Evolutionary conservation across 176 grass and related monocot genomes (phyloP).

Genomic region (sorghum (Sorghum bicolor)): DNA sequence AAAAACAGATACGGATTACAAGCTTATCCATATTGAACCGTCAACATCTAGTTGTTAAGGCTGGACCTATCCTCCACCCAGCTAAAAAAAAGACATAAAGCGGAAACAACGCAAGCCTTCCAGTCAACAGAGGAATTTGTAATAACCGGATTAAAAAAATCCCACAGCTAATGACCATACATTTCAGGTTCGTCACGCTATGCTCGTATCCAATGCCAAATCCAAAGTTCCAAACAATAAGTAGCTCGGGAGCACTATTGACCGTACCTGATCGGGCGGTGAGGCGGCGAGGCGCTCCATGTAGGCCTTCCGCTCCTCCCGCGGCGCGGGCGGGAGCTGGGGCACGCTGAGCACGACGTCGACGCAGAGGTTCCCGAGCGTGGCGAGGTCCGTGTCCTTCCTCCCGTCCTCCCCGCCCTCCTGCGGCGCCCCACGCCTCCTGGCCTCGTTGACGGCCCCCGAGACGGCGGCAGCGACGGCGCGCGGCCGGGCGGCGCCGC

Average conservation of each 20-base stretch:
- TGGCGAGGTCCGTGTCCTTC: constrained; percentile 71
- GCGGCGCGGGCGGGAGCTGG: constrained; percentile 56
- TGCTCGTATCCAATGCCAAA: neutral
- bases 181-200: neutral
- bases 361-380: constrained; percentile 86
- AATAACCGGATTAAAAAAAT: neutral
- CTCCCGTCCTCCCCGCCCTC: neutral
- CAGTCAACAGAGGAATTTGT: neutral
- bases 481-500: neutral
- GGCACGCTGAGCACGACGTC: constrained; percentile 86
- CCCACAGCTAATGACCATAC: neutral
- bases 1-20: neutral
- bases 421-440: neutral
- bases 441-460: constrained; percentile 38
- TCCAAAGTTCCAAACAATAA: neutral
- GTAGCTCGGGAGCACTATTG: neutral
- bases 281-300: constrained; percentile 80
- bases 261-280: constrained; percentile 72
- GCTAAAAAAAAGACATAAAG: neutral
- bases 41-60: neutral
- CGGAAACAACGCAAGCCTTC: neutral
- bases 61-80: neutral
- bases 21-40: neutral
- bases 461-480: constrained; percentile 35
- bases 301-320: constrained; percentile 59